Conservation (phyloP, 1,139 yeast species). For the Candida mesenterica region DNA sequence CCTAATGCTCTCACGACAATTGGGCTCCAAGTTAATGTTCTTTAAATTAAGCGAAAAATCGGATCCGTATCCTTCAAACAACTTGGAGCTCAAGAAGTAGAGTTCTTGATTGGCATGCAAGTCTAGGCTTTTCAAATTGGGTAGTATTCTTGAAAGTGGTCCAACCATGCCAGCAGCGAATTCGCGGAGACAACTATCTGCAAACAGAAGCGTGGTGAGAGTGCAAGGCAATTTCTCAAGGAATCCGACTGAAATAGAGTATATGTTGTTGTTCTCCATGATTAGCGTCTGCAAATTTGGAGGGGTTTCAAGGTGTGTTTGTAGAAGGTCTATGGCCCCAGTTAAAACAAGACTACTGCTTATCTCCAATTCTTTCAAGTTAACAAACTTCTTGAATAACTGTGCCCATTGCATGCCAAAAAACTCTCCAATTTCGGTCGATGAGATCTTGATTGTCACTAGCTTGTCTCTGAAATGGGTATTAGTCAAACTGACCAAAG, state of each 20-base stretch:
- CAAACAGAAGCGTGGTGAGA: conserved; percentile 22
- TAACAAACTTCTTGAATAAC: conserved; percentile 26
- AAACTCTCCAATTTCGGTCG: conserved; percentile 39
- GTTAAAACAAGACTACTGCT: conserved; percentile 25
- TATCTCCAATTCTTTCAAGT: conserved; percentile 25
- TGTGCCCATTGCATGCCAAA: conserved; percentile 35
- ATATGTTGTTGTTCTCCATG: conserved; percentile 28
- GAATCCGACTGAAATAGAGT: conserved; percentile 21
- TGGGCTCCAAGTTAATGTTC: not conserved
- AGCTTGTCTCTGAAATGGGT: conserved; percentile 23
- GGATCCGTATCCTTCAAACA: conserved; percentile 3
- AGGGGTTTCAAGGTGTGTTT: conserved; percentile 30
- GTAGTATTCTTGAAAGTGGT: conserved; percentile 3
- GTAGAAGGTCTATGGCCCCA: conserved; percentile 25
- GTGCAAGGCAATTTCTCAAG: conserved; percentile 28
- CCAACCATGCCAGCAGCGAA: conserved; percentile 5
- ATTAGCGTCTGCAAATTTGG: conserved; percentile 21
- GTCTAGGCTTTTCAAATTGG: conserved; percentile 4
- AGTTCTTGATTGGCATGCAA: conserved; percentile 4
- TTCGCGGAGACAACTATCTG: conserved; percentile 1
- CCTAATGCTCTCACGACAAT: not conserved
- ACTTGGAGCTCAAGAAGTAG: conserved; percentile 1
- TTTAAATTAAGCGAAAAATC: conserved; percentile 1
- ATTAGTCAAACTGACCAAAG: conserved; percentile 23
- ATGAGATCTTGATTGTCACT: conserved; percentile 23